Conservation (phyloP, 139 green algal species). For the Astrephomene gubernaculifera region DNA sequence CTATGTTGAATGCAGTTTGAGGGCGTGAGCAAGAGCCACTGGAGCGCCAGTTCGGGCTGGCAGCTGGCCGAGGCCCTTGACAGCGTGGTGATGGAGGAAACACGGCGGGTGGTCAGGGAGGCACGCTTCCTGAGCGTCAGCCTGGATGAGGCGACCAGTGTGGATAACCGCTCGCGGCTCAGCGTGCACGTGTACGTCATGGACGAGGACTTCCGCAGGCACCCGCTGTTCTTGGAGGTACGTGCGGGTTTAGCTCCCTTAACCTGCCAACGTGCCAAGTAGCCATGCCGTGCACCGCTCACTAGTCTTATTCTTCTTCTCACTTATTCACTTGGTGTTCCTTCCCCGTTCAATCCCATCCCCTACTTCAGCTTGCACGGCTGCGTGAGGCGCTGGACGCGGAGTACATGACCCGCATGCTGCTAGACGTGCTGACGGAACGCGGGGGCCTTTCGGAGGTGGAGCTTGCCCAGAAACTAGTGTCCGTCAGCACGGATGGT, state of each 20-base stretch:
- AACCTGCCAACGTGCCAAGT: not conserved
- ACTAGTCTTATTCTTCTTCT: not conserved
- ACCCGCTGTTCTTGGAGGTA: not conserved
- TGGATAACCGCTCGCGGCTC: not conserved
- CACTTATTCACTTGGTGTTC: not conserved
- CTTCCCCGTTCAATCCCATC: not conserved
- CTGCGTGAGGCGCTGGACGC: not conserved
- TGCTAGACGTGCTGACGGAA: not conserved
- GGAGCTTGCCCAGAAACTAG: not conserved
- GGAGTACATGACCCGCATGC: not conserved
- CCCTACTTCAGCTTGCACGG: not conserved
- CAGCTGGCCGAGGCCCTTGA: not conserved
- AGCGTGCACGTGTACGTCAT: slow-evolving; percentile 14
- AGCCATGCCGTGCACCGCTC: too few species aligned
- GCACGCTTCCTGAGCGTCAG: not conserved
- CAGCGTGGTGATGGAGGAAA: not conserved
- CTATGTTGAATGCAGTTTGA: too few species aligned
- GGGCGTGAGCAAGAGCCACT: not conserved
- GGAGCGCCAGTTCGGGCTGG: not conserved
- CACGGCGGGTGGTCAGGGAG: not conserved
- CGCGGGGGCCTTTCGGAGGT: not conserved
- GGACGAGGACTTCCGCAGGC: not conserved
- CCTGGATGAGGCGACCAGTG: not conserved
- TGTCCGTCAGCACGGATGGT: not conserved
- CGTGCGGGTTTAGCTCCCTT: not conserved